Conservation (phyloP, 2,329 filamentous ascomycete genomes). For the Ophiocordyceps camponoti-leonardi region DNA sequence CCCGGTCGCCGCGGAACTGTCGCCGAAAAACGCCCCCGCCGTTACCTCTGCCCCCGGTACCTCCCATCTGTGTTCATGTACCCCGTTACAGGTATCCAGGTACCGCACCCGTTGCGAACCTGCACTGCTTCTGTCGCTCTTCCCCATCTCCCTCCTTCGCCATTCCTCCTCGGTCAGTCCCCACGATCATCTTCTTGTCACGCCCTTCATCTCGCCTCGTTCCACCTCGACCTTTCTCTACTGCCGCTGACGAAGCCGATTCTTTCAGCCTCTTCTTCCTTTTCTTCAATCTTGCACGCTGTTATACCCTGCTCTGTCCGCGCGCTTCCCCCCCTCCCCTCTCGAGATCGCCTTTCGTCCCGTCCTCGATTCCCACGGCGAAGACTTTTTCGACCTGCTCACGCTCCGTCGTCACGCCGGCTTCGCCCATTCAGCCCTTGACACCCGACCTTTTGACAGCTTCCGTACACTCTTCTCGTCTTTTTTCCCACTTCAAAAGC, state of each 20-base stretch:
- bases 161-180: constrained; percentile 14
- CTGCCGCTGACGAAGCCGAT: not conserved
- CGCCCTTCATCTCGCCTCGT: not conserved
- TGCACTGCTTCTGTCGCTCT: constrained; percentile 17
- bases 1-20: not conserved
- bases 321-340: constrained; percentile 8
- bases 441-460: constrained; percentile 4
- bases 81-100: not conserved
- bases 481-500: constrained; percentile 1
- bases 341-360: constrained; percentile 2
- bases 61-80: not conserved
- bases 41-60: not conserved
- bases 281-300: not conserved
- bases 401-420: constrained; percentile 7
- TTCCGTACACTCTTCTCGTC: not conserved
- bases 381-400: constrained; percentile 9
- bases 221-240: not conserved
- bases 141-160: constrained; percentile 17
- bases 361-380: constrained; percentile 14
- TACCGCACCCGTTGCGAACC: constrained; percentile 5
- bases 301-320: constrained; percentile 6
- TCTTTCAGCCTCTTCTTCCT: constrained; percentile 4
- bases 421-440: constrained; percentile 6
- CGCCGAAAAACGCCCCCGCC: not conserved
- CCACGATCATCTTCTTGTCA: constrained; percentile 12